Percentiles rank a stretch among this genome's conserved stretches.
Evolutionary conservation across 2,329 filamentous ascomycete species (phyloP).

Genomic region (Botryosphaeria agaves): DNA sequence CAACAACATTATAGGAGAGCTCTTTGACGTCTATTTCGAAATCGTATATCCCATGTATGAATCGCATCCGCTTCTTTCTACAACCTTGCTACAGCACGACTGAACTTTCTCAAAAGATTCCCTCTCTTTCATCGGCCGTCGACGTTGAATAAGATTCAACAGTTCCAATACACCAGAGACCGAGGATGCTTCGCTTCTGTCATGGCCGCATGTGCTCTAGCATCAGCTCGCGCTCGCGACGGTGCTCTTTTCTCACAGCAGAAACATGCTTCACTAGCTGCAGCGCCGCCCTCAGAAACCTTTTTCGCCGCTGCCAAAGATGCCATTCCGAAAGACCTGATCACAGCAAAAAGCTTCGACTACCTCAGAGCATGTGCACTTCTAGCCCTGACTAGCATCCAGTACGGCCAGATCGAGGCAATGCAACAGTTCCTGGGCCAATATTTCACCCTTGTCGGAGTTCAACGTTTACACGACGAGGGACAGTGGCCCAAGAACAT

Average conservation of each 20-base stretch:
- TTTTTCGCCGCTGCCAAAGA: slow-evolving; percentile 27
- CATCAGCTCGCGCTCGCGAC: slow-evolving; percentile 31
- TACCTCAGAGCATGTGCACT: slow-evolving; percentile 30
- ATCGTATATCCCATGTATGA: slow-evolving; percentile 33
- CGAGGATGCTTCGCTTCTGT: slow-evolving; percentile 29
- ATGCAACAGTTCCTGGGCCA: slow-evolving; percentile 35
- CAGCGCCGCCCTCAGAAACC: slow-evolving; percentile 20
- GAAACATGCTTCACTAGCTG: slow-evolving; percentile 14
- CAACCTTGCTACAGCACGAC: too few relatives aligned
- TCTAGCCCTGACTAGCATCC: slow-evolving; percentile 32
- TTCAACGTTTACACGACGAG: slow-evolving; percentile 36
- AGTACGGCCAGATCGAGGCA: slow-evolving; percentile 29
- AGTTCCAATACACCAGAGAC: slow-evolving; percentile 25
- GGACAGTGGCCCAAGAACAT: slow-evolving; percentile 31
- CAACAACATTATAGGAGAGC: too few relatives aligned
- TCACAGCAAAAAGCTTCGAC: slow-evolving; percentile 16
- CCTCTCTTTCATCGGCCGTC: slow-evolving; percentile 34
- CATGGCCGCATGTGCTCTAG: slow-evolving; percentile 35
- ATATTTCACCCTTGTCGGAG: slow-evolving; percentile 31
- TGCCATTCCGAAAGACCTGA: slow-evolving; percentile 20
- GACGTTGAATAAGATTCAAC: slow-evolving; percentile 21
- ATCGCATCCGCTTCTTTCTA: too few relatives aligned
- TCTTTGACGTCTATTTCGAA: slow-evolving; percentile 34
- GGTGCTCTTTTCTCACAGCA: slow-evolving; percentile 25
- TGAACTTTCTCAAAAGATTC: slow-evolving; percentile 20